Evolutionary conservation across 73 alveolate genomes (phyloP), one percentile per base, ranked within the genome.

Genomic region (Tetrahymena malaccensis): DNA sequence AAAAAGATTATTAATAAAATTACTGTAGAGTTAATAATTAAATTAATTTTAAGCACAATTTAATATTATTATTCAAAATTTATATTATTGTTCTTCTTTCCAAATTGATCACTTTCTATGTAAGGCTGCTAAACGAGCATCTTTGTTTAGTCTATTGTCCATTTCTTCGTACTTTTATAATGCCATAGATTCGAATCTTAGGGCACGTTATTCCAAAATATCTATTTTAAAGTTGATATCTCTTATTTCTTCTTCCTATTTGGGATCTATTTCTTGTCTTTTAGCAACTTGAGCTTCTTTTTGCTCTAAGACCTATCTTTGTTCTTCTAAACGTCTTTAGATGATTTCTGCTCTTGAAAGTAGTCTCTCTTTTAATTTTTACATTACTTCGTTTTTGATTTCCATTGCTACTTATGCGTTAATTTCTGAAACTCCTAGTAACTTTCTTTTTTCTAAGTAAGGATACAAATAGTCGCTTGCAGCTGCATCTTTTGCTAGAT

Each of bases 341-440:
- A 98, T 98, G 43, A 98, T 98, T 34, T 96, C 98, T 33, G 98
- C 99, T 85, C 99, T 96, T n/a, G 97, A 94, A 93, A 98, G 93
- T 33, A 98, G 95, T 70, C 99, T 96, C 50, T 98, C 99, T 93
- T 97, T 98, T 15, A 98, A 96, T 93, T 98, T 98, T 37, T 96
- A 93, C 96, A 98, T 95, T 12, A 98, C 99, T 35, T 97, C 99
- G 85, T 97, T 97, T 96, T 98, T 95, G 44, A 97, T 98, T 55
- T 97, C 97, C 44, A 96, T 95, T 1, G 99, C 99, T 34, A 97
- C 98, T 27, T 96, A 96, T 22, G 96, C 97, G 21, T 94, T 27
- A 5, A 98, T 96, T 50, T 96, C 98, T 22, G 94, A 89, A 35
- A 55, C 93, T 84, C 96, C 97, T 31, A 93, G 93, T 21, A 97